Base-by-base conservation (phyloP, 306 rosid species). In the Fragaria iinumae region DNA sequence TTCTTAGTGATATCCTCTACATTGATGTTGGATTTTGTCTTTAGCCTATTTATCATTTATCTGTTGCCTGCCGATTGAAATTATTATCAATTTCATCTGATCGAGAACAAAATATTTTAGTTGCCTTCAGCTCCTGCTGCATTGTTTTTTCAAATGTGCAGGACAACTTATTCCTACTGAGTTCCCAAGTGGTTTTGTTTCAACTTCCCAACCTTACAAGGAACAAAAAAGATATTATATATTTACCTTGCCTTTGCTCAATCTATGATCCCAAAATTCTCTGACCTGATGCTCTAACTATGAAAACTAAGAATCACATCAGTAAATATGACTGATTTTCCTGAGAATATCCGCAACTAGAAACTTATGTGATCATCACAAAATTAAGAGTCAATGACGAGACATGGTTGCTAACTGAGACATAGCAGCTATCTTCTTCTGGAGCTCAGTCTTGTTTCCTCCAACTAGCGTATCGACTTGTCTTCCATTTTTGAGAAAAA, bases 391-490 rank as follows among this genome's bases (percentile, higher is more conserved):
- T 78, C 47, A 77, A n/a, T 23, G 48, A 56, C 18, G 39, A 62
- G 82, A 68, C 77, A 57, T 68, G 73, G 45, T 57, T 73, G 62
- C 63, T 21, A 67, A 44, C 29, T 73, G 82, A 53, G 67, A 53
- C 80, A 84, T 64, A 71, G 88, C 87, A 56, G 83, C 86, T 38
- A 83, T 65, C 84, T 88, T 91, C 80, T 87, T 88, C 88, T 83
- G 86, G 67, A 91, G 89, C 81, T 88, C 97, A 12, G 83, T 87
- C 87, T 83, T 89, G 92, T 90, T 90, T 53, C 93, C 96, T 72
- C 96, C 98, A 0, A 91, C 88, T 62, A 91, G 93, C 81, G 88
- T 93, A 77, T 91, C 98, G 52, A 93, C n/a, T 77, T 87, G 82
- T 79, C 88, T 78, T 53, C 97, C 93, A 79, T 91, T 90, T 87